Evolutionary conservation across 1,284 basidiomycete genomes (phyloP), one percentile per base, ranked within the genome.

Genomic region (Sanghuangporus baumii): DNA sequence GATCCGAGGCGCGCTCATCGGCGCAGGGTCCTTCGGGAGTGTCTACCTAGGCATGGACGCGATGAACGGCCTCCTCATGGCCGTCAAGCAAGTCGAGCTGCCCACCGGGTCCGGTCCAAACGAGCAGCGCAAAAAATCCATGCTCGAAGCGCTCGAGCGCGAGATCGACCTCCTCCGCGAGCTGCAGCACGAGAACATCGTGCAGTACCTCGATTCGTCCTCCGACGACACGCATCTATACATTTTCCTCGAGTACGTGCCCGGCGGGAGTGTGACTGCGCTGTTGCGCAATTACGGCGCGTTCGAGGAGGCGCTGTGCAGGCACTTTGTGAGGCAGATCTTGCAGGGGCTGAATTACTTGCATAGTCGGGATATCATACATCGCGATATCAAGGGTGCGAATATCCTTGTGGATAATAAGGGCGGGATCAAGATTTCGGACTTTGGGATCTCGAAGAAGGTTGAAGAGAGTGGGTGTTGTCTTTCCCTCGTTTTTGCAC

Each of bases 401-500:
- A 98, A 99, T 73, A 97, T 99, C 64, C 84, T 99, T 60, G 96
- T 98, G 11, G 96, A 99, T 74, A 98, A 98, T 79, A 98, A 97
- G 75, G 95, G 96, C 7, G 94, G 94, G 9, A 91, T 98, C 79
- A 99, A 99, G 77, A 98, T 99, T 52, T 96, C 93, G 4, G 97
- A 99, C 75, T 99, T 99, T 71, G 97, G 97, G 67, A 98, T 99
- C 70, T 96, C 94, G 20, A 99, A 99, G 79, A 97, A 97, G 76
- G 91, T 95, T 38, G 94, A 98, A 73, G 93, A 91, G 72, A 94
- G 94, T 95, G 70, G 77, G 93, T 86, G 6, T 3, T 47, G 8
- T 64, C 46, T 41, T 51, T 57, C 48, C n/a, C 11, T 48, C n/a
- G 41, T 61, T 2, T 16, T 43, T n/a, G 20, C 7, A 18, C 2